A percentile compares a stretch with the other conserved stretches of the same genome.
Evolutionary conservation across 805 yeast genomes (phyloP).

Genomic region (Candida dendrica): DNA sequence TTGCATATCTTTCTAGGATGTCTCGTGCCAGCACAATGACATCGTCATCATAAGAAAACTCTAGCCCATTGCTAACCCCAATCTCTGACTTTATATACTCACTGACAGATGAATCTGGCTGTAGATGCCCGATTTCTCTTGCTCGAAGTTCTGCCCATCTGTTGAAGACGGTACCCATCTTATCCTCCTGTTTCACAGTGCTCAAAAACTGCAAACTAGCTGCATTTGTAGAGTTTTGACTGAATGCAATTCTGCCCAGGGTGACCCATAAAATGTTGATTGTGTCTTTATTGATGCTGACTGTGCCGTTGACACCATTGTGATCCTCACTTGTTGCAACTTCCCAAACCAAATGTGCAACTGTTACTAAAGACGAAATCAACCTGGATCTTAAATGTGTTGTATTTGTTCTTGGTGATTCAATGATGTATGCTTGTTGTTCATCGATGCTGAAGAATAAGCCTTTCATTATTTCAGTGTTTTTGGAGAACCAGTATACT

Average conservation of each 20-base stretch:
- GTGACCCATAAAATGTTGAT: conserved; percentile 41
- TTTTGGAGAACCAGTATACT: conserved; percentile 17
- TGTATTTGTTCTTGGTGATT: conserved; percentile 16
- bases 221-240: conserved; percentile 32
- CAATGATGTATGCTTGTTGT: conserved; percentile 24
- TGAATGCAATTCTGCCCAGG: conserved; percentile 46
- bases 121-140: conserved; percentile 27
- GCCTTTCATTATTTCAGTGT: conserved; percentile 16
- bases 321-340: conserved; percentile 3
- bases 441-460: conserved; percentile 19
- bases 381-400: conserved; percentile 15
- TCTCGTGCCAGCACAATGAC: conserved; percentile 66
- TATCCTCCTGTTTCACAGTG: conserved; percentile 25
- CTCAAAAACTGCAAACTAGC: conserved; percentile 32
- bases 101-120: conserved; percentile 13
- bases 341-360: conserved; percentile 20
- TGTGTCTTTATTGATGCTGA: conserved; percentile 23
- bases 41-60: conserved; percentile 53
- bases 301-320: conserved; percentile 1
- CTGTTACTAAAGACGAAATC: conserved; percentile 12
- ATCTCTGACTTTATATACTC: conserved; percentile 30
- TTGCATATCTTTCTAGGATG: conserved; percentile 57
- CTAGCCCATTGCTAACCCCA: conserved; percentile 50
- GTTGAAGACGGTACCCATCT: conserved; percentile 32
- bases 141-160: conserved; percentile 35